Evolutionary conservation across 2,329 filamentous ascomycete species (phyloP).

Genomic region (Aspergillus viridinutans): DNA sequence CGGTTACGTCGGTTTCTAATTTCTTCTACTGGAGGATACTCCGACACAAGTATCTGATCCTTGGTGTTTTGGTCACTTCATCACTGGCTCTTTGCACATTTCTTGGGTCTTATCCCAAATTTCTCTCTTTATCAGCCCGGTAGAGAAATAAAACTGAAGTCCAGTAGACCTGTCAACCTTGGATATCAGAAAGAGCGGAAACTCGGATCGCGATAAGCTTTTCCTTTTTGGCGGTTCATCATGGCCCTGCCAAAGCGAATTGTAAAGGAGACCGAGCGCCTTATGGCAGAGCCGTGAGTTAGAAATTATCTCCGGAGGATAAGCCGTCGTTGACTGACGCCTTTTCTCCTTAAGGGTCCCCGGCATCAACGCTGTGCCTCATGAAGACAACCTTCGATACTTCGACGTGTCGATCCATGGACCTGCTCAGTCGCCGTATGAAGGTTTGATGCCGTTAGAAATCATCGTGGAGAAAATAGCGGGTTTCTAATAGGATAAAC

Average conservation of each 20-base stretch:
- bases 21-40: conserved; percentile 7
- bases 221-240: conserved; percentile 16
- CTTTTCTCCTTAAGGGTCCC: conserved; percentile 62
- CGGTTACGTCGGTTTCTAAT: conserved; percentile 19
- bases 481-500: conserved; percentile 11
- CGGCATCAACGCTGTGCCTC: conserved; percentile 90
- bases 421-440: conserved; percentile 86
- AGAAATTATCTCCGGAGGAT: neutral
- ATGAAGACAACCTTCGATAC: conserved; percentile 95
- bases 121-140: neutral
- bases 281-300: conserved; percentile 90
- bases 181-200: conserved; percentile 5
- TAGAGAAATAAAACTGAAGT: neutral
- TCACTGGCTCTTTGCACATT: conserved; percentile 1
- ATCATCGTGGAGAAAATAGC: neutral
- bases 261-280: conserved; percentile 95
- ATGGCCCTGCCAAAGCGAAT: conserved; percentile 90
- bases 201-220: conserved; percentile 18
- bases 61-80: conserved; percentile 1
- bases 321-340: conserved; percentile 5
- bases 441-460: conserved; percentile 57
- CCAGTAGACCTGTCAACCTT: conserved; percentile 1
- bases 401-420: conserved; percentile 98
- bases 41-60: neutral
- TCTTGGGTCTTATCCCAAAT: neutral